Evolutionary conservation across 192 early-diverging fungal species (phyloP), one percentile per base, ranked within the genome.

Genomic region (Coemansia sp.): DNA sequence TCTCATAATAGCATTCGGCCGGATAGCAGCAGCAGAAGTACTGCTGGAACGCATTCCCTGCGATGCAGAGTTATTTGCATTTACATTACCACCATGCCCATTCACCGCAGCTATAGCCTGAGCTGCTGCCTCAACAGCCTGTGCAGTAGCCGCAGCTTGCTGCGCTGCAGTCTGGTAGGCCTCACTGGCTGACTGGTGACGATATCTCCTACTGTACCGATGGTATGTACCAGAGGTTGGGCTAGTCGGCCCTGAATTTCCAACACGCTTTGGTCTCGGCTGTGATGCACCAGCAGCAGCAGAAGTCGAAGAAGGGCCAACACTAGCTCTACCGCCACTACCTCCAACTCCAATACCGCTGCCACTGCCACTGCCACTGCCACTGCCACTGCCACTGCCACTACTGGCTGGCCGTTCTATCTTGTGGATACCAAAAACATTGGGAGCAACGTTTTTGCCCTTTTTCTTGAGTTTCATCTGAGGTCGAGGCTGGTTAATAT

Each of bases 1-100:
- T 10, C 67, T 53, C 67, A 71, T 63, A 13, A 71, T 58, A 7
- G 55, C 67, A 50, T 71, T 71, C 9, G 67, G 67, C 15, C 67
- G 36, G 14, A 71, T 62, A 22, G 55, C 51, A 0, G 50, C 28
- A 9, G 52, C 23, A 4, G 40, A 22, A 4, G 40, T 9, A 22
- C 10, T 23, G 20, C 20, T 17, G 40, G 40, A 42, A 11, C 46
- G 29, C 18, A 48, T 9, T 20, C 32, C 11, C 9, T 32, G 46
- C 6, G 33, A 36, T 1, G 5, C n/a, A 3, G 42, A 25, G 8
- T 15, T 18, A 6, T 17, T 39, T 0, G 13, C 17, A 13, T 6
- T 39, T 18, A 6, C 37, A 13, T 6, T 15, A 7, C n/a, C 15
- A 8, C 37, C 37, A 18, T 39, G 9, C 5, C 37, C 17, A 9